phyloP scores from a whole-genome alignment of 164 flowering plant species.

The Berberis vulgaris region DNA sequence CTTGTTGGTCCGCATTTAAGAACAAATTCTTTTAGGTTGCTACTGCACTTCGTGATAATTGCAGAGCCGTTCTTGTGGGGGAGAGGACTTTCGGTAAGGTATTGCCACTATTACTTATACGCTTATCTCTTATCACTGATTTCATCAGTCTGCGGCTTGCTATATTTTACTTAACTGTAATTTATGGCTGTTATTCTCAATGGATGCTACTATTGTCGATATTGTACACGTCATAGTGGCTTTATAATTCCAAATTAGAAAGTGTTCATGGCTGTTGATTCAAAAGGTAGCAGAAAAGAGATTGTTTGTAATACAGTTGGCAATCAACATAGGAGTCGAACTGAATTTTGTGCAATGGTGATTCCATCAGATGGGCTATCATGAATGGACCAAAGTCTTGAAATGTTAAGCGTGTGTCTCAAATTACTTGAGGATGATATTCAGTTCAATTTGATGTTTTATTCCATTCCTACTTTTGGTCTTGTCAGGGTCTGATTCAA shows the following conservation, averaged over 20 bases:
- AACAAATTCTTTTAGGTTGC: slow-evolving; percentile 55
- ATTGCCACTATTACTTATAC: not conserved
- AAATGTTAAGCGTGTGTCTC: not conserved
- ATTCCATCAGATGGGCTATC: too few relatives aligned
- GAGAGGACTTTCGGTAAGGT: slow-evolving; percentile 95
- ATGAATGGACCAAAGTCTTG: too few relatives aligned
- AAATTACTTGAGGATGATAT: not conserved
- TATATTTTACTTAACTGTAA: not conserved
- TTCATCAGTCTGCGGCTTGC: not conserved
- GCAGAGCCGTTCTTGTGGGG: slow-evolving; percentile 96
- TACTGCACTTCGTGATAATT: slow-evolving; percentile 91
- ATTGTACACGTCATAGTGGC: not conserved
- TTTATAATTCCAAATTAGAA: not conserved
- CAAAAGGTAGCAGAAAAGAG: too few relatives aligned
- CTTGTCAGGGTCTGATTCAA: slow-evolving; percentile 75
- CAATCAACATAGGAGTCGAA: too few relatives aligned
- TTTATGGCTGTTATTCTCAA: not conserved
- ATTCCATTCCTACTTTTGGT: not conserved
- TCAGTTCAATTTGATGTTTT: not conserved
- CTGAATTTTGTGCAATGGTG: too few relatives aligned
- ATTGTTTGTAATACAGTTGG: too few relatives aligned
- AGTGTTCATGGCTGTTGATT: too few relatives aligned
- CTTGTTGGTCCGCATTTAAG: not conserved
- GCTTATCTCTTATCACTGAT: not conserved
- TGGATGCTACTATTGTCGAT: not conserved